Evolutionary conservation across 257 asterid species (phyloP), one percentile per base, ranked within the genome.

Genomic region (Haberlea rhodopensis): DNA sequence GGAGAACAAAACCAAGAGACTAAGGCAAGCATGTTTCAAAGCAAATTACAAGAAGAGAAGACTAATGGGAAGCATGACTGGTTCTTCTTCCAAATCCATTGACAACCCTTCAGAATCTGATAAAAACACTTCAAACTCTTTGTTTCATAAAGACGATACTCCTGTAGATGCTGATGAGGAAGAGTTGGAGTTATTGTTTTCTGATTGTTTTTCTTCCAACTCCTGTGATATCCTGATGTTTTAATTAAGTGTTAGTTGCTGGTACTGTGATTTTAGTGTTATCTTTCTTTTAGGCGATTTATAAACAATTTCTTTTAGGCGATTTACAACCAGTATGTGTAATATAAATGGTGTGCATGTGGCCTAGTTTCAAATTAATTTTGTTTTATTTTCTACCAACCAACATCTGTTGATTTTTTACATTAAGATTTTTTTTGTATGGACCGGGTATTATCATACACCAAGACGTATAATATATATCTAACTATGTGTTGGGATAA

Each of bases 1-100:
- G 45, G 89, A 79, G 52, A 84, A 76, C 20, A 79, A 83, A 40
- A 87, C 95, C 0, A 87, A 87, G 80, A 85, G 84, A 54, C 26
- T 87, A 8, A 78, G 95, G 9, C 95, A 87, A 63, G 83, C 94
- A 0, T 87, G 85, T 57, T 87, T 87, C 32, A 87, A 87, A 76
- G 95, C 92, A 0, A 87, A 80, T 56, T 87, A 83, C 73, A 87
- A 85, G 85, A 87, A 80, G 77, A 79, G 88, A 49, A 87, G 80
- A 80, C 74, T 68, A 1, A 75, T 72, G 77, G 80, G 84, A 28
- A 67, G 67, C 23, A 18, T 43, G 6, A 22, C 57, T 13, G 63
- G 57, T 18, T 46, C 71, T 5, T 59, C 63, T 51, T 57, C 71
- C 4, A 37, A 51, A 22, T 49, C 56, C 7, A 18, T 19, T 31